Evolutionary conservation across 345 rosid species (phyloP).

Genomic region (Brassica napus): Da-Ae NC_063442.1:32327001-32327500

Average conservation of each 20-base stretch:
- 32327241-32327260: conserved; percentile 76
- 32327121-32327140: conserved; percentile 53
- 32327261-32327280: conserved; percentile 62
- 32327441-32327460: conserved; percentile 56
- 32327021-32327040: conserved; percentile 94
- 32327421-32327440: conserved; percentile 76
- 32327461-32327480: conserved; percentile 60
- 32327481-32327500: conserved; percentile 87
- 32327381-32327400: conserved; percentile 54
- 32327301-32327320: conserved; percentile 43
- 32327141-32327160: conserved; percentile 42
- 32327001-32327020: conserved; percentile 63
- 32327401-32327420: conserved; percentile 67
- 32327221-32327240: conserved; percentile 64
- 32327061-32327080: conserved; percentile 75
- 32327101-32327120: conserved; percentile 59
- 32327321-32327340: conserved; percentile 62
- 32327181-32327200: conserved; percentile 67
- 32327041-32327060: conserved; percentile 81
- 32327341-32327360: conserved; percentile 57
- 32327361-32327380: conserved; percentile 56
- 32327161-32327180: conserved; percentile 75
- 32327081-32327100: conserved; percentile 65
- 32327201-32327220: conserved; percentile 57
- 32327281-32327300: conserved; percentile 55